phyloP scores from a whole-genome alignment of 371 early-diverging fungal species.

The Paramicrosporidium saccamoebae region DNA sequence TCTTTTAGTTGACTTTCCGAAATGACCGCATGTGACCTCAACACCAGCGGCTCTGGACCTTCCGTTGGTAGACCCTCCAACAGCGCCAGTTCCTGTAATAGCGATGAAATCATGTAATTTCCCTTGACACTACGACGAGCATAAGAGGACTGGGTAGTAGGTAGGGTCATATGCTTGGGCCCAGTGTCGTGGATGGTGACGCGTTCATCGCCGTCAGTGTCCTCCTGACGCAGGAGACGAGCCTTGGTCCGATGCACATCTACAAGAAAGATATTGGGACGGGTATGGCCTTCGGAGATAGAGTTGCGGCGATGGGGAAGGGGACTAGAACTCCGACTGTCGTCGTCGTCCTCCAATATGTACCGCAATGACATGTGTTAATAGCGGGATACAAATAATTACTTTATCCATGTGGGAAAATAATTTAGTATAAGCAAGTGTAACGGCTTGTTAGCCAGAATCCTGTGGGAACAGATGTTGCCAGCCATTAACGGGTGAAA shows the following conservation, averaged over 20 bases:
- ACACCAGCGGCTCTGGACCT: too few species aligned
- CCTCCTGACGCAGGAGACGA: slow-evolving; percentile 55
- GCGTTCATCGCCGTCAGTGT: slow-evolving; percentile 73
- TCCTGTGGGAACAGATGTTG: too few species aligned
- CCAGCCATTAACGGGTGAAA: too few species aligned
- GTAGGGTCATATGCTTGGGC: slow-evolving; percentile 53
- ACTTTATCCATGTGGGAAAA: too few species aligned
- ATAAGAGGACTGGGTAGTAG: slow-evolving; percentile 58
- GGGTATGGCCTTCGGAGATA: slow-evolving; percentile 21
- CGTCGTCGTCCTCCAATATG: too few species aligned
- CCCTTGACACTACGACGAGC: slow-evolving; percentile 61
- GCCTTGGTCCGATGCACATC: slow-evolving; percentile 51
- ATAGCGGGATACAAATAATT: too few species aligned
- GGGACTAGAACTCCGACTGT: too few species aligned
- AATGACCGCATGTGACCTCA: slow-evolving; percentile 43
- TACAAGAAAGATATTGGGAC: slow-evolving; percentile 36
- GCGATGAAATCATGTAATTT: slow-evolving; percentile 66
- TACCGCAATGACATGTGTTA: too few species aligned
- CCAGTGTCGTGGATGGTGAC: slow-evolving; percentile 74
- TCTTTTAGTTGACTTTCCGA: slow-evolving; percentile 60
- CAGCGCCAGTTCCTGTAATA: slow-evolving; percentile 70
- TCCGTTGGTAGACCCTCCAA: slow-evolving; percentile 56
- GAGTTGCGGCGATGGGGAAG: slow-evolving; percentile 7
- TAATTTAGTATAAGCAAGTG: too few species aligned
- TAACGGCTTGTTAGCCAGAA: too few species aligned